phyloP scores from a whole-genome alignment of 441 rosid genomes.

The Gossypium schwendimanii region DNA sequence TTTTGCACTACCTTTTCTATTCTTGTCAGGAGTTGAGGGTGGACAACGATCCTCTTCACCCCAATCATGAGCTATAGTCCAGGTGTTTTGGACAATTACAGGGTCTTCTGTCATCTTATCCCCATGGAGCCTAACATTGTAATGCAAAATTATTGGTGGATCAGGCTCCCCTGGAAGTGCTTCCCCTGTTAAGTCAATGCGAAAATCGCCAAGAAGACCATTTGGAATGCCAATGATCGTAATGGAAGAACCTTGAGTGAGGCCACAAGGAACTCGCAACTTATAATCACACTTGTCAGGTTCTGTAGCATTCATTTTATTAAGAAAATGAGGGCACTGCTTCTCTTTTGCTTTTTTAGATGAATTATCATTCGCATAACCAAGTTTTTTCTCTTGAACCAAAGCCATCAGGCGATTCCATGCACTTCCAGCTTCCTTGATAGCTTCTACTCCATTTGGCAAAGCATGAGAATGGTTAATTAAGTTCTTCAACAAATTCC shows the following conservation, averaged over 20 bases:
- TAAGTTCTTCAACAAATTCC: conserved; percentile 58
- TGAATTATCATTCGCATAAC: conserved; percentile 40
- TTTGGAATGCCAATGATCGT: conserved; percentile 78
- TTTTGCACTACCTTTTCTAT: conserved; percentile 50
- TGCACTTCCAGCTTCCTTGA: conserved; percentile 80
- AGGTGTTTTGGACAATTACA: conserved; percentile 91
- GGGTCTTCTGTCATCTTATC: conserved; percentile 93
- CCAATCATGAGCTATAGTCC: conserved; percentile 92
- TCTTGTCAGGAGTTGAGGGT: conserved; percentile 59
- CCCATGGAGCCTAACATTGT: conserved; percentile 89
- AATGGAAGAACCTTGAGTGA: conserved; percentile 87
- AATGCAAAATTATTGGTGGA: conserved; percentile 88
- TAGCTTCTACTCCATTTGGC: conserved; percentile 72
- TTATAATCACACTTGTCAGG: conserved; percentile 35
- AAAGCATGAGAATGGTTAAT: conserved; percentile 58
- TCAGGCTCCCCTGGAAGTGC: conserved; percentile 95
- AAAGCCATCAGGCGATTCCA: conserved; percentile 74
- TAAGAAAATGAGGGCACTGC: conserved; percentile 82
- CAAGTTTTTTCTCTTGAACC: conserved; percentile 52
- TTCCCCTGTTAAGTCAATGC: conserved; percentile 82
- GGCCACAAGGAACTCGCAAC: conserved; percentile 75
- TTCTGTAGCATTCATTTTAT: conserved; percentile 66
- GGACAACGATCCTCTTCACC: conserved; percentile 97
- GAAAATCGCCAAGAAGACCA: conserved; percentile 83
- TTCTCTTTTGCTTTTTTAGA: conserved; percentile 46